Percentiles rank a stretch among this genome's conserved stretches.
phyloP scores from a whole-genome alignment of 2,329 filamentous ascomycete genomes.

The Cladophialophora yegresii region DNA sequence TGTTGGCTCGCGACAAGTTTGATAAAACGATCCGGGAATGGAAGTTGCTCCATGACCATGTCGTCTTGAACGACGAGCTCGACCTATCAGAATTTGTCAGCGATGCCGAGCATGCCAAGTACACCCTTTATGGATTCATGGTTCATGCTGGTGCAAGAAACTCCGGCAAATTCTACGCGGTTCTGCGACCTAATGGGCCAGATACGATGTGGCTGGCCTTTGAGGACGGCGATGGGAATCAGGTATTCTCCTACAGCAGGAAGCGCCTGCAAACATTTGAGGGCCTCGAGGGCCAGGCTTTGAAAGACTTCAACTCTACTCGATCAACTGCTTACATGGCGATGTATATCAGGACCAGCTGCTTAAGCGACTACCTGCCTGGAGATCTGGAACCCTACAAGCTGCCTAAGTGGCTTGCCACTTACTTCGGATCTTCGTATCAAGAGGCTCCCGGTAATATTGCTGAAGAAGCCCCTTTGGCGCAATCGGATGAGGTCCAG shows the following conservation, averaged over 20 bases:
- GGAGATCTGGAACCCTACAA: slow-evolving; percentile 53
- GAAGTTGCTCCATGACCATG: slow-evolving; percentile 58
- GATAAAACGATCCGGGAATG: slow-evolving; percentile 58
- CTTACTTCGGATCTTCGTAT: slow-evolving; percentile 43
- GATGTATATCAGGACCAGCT: slow-evolving; percentile 58
- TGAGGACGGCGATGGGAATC: slow-evolving; percentile 57
- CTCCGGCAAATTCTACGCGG: slow-evolving; percentile 62
- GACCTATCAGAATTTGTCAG: slow-evolving; percentile 46
- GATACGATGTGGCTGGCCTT: slow-evolving; percentile 62
- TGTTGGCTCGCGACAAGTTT: slow-evolving; percentile 60
- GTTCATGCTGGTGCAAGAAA: slow-evolving; percentile 62
- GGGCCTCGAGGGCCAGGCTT: slow-evolving; percentile 47
- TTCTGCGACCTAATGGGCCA: slow-evolving; percentile 60
- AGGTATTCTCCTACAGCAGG: slow-evolving; percentile 59
- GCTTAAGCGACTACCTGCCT: slow-evolving; percentile 46
- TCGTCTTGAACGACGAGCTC: slow-evolving; percentile 59
- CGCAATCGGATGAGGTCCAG: slow-evolving; percentile 38
- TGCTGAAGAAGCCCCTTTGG: slow-evolving; percentile 25
- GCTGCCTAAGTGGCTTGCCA: slow-evolving; percentile 45
- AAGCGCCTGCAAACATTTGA: slow-evolving; percentile 57
- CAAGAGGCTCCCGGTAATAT: slow-evolving; percentile 27
- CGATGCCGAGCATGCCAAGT: slow-evolving; percentile 46
- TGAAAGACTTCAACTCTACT: slow-evolving; percentile 43
- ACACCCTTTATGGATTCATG: slow-evolving; percentile 62
- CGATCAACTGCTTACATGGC: slow-evolving; percentile 55